Conservation (phyloP, 805 yeast genomes). For the Yarrowia divulgata region DNA sequence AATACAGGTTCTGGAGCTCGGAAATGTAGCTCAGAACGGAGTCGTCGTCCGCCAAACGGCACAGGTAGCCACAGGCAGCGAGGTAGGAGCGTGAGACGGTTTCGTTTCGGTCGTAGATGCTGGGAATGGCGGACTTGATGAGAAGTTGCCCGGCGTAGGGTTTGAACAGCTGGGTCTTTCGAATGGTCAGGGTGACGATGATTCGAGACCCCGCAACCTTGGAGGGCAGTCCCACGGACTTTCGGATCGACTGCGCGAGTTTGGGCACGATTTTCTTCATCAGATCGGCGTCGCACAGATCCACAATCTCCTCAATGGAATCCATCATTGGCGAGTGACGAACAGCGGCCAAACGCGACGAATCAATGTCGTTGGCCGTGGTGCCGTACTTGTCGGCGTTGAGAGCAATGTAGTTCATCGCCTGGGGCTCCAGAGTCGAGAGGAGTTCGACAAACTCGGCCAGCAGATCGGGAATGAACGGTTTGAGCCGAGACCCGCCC, state of each 20-base stretch:
- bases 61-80: conserved; percentile 76
- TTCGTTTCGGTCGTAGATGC: conserved; percentile 69
- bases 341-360: conserved; percentile 73
- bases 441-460: conserved; percentile 73
- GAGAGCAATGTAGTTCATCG: conserved; percentile 79
- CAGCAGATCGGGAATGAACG: conserved; percentile 72
- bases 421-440: conserved; percentile 92
- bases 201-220: conserved; percentile 84
- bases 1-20: conserved; percentile 62
- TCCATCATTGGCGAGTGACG: conserved; percentile 89
- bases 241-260: conserved; percentile 64
- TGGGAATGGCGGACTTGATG: conserved; percentile 56
- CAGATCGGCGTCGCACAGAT: conserved; percentile 59
- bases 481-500: conserved; percentile 62
- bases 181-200: conserved; percentile 66
- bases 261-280: conserved; percentile 59
- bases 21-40: conserved; percentile 62
- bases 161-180: conserved; percentile 57
- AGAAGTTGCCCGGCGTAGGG: conserved; percentile 70
- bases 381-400: conserved; percentile 89
- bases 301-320: conserved; percentile 75
- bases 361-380: conserved; percentile 74
- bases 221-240: conserved; percentile 87
- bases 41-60: conserved; percentile 65
- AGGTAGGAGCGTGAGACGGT: conserved; percentile 80